Base-by-base conservation (phyloP, 169 alveolate genomes). In the Babesia divergens region DNA sequence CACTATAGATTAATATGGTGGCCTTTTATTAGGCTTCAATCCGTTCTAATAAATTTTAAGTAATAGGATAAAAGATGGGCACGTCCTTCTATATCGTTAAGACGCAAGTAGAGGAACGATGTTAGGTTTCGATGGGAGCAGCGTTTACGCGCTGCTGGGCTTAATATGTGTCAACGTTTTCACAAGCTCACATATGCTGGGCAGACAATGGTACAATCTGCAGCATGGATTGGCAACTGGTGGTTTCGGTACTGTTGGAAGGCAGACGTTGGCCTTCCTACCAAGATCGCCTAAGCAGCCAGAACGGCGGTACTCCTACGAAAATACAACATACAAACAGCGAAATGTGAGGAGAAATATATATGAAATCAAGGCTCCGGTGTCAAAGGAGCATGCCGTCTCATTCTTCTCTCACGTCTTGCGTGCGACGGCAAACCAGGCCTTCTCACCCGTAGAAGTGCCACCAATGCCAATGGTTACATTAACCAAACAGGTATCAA, bases 401-500 rank as follows among this genome's bases (percentile, higher is more conserved):
- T 46, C 32, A 40, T 77, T 38, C 51, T 77, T 77, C 35, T 53
- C 86, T 7, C 71, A 70, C 38, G 58, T 67, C 9, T 32, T 77
- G 11, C 32, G 34, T 56, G 82, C 86, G 31, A 24, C 59, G 9
- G 34, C 54, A 1, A 62, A 69, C 64, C 44, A 18, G 43, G 72
- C 86, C 20, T 77, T 77, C 26, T 56, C 64, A 22, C 82, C 82
- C 24, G 56, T 43, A 2, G 86, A 77, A 49, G 50, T 47, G 2
- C 86, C 86, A 6, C 64, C 40, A 38, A 76, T 68, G 14, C 51
- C 26, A 24, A 55, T 82, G 20, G 38, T 76, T 18, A 74, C 93
- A 40, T 55, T 72, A 14, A 50, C 88, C 14, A 84, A 82, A 56
- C 92, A 89, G 84, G 92, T 90, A 13, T 91, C 93, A 37, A 90